These are phyloP conservation scores for Irpex sp. DNA, from an alignment of 1,284 basidiomycete species.

Conservation along the genomic window DNA sequence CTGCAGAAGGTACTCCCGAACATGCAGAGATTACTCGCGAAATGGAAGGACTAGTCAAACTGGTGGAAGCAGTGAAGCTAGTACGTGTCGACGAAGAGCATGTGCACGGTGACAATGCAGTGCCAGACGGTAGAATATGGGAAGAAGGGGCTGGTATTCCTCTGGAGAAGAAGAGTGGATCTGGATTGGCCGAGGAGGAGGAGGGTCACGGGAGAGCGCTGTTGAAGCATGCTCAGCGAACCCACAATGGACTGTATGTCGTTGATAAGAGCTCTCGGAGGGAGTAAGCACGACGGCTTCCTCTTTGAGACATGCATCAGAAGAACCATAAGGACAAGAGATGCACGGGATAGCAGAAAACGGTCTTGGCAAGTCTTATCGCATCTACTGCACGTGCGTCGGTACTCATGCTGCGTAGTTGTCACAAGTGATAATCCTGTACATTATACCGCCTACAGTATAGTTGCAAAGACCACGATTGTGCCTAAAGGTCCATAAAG, in stretches of 20 bases:
- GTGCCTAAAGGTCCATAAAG: background rate
- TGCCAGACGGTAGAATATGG: conserved; percentile 44
- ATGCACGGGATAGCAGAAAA: background rate
- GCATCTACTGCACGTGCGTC: background rate
- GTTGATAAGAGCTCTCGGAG: conserved; percentile 27
- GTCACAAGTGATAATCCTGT: background rate
- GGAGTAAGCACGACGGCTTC: background rate
- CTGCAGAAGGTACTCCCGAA: conserved; percentile 46
- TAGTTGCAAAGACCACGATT: background rate
- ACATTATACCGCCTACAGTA: background rate
- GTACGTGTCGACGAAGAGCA: conserved; percentile 36
- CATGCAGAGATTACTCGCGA: conserved; percentile 46
- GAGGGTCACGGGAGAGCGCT: conserved; percentile 36
- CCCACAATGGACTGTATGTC: conserved; percentile 37
- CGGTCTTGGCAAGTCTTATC: background rate
- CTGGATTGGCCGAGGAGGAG: conserved; percentile 16
- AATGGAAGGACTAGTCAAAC: conserved; percentile 61
- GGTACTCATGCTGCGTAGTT: background rate
- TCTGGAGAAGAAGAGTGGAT: conserved; percentile 12
- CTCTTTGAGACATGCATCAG: background rate
- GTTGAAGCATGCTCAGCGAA: conserved; percentile 44
- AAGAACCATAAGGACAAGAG: background rate
- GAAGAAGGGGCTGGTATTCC: conserved; percentile 32
- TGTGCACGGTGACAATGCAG: conserved; percentile 13
- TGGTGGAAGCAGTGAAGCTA: conserved; percentile 74